A percentile compares a stretch with the other conserved stretches of the same genome.
These are phyloP conservation scores for Penicillium nordicum DNA, from an alignment of 2,329 filamentous ascomycete species.

Conservation along the genomic window DNA sequence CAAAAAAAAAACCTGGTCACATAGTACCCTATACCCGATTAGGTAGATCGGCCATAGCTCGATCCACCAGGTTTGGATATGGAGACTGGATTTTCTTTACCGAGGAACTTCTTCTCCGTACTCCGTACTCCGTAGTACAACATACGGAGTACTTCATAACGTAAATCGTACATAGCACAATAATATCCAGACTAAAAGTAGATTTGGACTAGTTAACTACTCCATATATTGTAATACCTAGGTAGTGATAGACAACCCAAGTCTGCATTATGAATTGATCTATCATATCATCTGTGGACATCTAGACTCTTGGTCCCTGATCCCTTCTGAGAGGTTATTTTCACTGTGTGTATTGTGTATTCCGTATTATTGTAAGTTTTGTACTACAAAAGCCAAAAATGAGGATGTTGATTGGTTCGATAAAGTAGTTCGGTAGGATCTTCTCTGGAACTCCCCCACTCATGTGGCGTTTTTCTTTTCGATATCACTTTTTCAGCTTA, in stretches of 20 bases:
- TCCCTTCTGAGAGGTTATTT: not conserved
- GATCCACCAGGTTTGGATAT: not conserved
- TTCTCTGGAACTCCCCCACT: not conserved
- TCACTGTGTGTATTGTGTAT: not conserved
- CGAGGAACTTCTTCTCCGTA: not conserved
- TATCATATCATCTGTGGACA: not conserved
- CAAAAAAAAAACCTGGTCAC: not conserved
- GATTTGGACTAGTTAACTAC: not conserved
- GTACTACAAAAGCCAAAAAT: not conserved
- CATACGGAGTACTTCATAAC: not conserved
- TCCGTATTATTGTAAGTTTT: not conserved
- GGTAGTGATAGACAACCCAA: not conserved
- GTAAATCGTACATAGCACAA: not conserved
- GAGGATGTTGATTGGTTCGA: not conserved
- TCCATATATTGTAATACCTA: no score
- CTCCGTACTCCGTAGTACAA: no score
- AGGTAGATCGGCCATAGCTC: constrained; percentile 1
- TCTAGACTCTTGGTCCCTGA: no score
- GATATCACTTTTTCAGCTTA: not conserved
- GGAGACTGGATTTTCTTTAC: not conserved
- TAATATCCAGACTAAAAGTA: not conserved
- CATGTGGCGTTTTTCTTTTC: not conserved
- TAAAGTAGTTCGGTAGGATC: not conserved
- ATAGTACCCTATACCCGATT: constrained; percentile 6
- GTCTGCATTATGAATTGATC: not conserved